Evolutionary conservation across 768 basidiomycete species (phyloP).

Genomic region (Kwoniella bestiolae): DNA sequence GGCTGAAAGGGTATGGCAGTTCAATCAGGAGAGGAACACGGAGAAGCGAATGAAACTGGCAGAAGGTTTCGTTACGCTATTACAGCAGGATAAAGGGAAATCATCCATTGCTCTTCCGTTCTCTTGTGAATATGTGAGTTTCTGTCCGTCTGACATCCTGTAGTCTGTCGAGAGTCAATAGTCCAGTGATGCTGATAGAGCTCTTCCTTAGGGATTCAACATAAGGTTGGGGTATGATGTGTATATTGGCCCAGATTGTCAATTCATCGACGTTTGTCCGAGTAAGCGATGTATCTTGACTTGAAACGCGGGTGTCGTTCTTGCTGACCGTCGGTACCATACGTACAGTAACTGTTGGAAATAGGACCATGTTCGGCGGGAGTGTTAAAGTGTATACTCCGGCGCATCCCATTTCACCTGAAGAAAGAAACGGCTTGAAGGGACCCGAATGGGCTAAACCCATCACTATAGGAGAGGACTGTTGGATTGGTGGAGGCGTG

Average conservation of each 20-base stretch:
- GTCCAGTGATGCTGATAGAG: too few species aligned
- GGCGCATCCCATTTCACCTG: constrained; percentile 45
- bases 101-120: constrained; percentile 31
- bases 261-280: constrained; percentile 44
- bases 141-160: too few species aligned
- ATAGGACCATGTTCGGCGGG: constrained; percentile 53
- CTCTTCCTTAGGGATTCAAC: constrained; percentile 41
- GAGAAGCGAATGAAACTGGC: constrained; percentile 32
- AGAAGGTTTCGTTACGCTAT: constrained; percentile 9
- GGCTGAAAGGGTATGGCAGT: constrained; percentile 24
- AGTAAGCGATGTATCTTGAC: constrained; percentile 31
- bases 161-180: too few species aligned
- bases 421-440: constrained; percentile 48
- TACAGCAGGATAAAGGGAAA: constrained; percentile 13
- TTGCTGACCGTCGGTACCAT: background rate
- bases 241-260: constrained; percentile 41
- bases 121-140: constrained; percentile 49
- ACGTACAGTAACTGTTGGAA: constrained; percentile 50
- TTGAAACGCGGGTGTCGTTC: too few species aligned
- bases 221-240: constrained; percentile 40
- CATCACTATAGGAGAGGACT: constrained; percentile 56
- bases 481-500: constrained; percentile 57
- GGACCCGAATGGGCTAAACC: constrained; percentile 54
- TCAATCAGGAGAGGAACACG: constrained; percentile 33
- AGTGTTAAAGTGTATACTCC: constrained; percentile 50